Conservation (phyloP, 768 basidiomycete species). For the Dacryopinax spathularia region DNA sequence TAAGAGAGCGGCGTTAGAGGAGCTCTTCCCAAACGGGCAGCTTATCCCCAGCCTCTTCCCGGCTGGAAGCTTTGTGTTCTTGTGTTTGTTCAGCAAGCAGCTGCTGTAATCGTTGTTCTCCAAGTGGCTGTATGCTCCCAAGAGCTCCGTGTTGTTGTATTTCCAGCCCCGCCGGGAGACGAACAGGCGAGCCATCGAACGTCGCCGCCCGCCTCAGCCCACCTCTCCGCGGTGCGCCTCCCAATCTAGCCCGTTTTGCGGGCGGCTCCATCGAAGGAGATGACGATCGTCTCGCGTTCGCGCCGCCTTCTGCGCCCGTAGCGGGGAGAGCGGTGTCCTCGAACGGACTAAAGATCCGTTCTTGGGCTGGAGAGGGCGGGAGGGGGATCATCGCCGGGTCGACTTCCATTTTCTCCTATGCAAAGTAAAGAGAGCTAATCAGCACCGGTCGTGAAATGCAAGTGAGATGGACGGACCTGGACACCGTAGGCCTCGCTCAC, state of each 20-base stretch:
- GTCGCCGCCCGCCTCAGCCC: neutral
- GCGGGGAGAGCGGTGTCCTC: neutral
- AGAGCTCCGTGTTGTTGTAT: no score
- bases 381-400: neutral
- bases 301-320: neutral
- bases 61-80: no score
- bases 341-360: neutral
- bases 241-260: neutral
- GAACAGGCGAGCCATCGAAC: neutral
- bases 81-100: neutral
- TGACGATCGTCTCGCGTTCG: no score
- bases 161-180: no score
- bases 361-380: neutral
- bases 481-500: constrained; percentile 12
- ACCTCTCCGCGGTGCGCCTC: neutral
- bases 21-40: neutral
- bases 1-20: neutral
- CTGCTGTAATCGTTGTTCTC: neutral
- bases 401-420: neutral
- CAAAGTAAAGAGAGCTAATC: no score
- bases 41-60: neutral
- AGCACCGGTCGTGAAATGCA: no score
- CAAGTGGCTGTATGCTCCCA: neutral
- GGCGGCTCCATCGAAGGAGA: neutral
- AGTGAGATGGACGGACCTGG: no score